Conservation (phyloP, 805 yeast species). For the Clavispora phyllophila region DNA sequence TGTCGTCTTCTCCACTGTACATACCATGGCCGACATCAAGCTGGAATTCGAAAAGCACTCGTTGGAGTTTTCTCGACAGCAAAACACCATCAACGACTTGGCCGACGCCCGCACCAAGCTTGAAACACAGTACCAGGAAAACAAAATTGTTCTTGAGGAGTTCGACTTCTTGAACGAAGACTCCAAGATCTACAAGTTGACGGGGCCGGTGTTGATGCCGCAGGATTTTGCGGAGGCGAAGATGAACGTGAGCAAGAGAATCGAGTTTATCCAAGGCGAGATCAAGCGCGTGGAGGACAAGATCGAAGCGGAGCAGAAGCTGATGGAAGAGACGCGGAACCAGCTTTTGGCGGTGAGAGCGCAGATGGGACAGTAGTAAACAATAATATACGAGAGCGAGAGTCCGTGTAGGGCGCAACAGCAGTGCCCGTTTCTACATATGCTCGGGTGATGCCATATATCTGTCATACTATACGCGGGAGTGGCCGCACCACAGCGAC, state of each 20-base stretch:
- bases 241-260: slow-evolving; percentile 77
- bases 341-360: slow-evolving; percentile 46
- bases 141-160: slow-evolving; percentile 81
- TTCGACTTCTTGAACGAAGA: slow-evolving; percentile 60
- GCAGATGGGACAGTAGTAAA: slow-evolving; percentile 11
- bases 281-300: slow-evolving; percentile 69
- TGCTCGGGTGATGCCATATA: too few species aligned
- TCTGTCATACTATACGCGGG: too few species aligned
- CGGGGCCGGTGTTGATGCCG: slow-evolving; percentile 89
- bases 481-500: too few species aligned
- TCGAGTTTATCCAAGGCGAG: slow-evolving; percentile 81
- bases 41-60: slow-evolving; percentile 41
- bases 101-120: slow-evolving; percentile 75
- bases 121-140: slow-evolving; percentile 93
- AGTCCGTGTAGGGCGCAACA: too few species aligned
- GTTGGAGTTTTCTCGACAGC: slow-evolving; percentile 41
- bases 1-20: not conserved
- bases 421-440: too few species aligned
- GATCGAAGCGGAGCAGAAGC: slow-evolving; percentile 43
- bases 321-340: slow-evolving; percentile 56
- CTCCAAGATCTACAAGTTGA: slow-evolving; percentile 78
- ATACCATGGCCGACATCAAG: slow-evolving; percentile 23
- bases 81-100: slow-evolving; percentile 45
- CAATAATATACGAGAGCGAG: not conserved
- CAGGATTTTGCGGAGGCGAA: slow-evolving; percentile 83